Evolutionary conservation across 495 filamentous ascomycete genomes (phyloP).

Genomic region (Lophiotrema nucula): DNA sequence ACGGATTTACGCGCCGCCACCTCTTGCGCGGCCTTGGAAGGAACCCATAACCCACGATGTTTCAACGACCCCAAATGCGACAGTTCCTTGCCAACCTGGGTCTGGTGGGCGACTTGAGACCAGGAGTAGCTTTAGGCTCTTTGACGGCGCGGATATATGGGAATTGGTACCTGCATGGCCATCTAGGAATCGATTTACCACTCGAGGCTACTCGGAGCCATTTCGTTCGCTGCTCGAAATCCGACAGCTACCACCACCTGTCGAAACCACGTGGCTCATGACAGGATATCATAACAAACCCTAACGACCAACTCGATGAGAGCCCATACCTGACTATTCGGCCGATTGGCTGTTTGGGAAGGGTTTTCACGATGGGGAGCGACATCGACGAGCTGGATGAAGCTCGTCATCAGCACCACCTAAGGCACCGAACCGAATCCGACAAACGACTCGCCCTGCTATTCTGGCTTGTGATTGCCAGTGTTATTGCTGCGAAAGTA

Average conservation of each 20-base stretch:
- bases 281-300: too few species aligned
- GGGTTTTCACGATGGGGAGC: neutral
- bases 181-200: too few species aligned
- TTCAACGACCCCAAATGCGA: neutral
- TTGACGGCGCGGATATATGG: too few species aligned
- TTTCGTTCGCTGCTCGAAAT: too few species aligned
- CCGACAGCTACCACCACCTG: too few species aligned
- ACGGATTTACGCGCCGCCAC: too few species aligned
- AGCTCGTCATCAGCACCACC: slow-evolving; percentile 17
- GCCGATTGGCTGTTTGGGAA: neutral
- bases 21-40: neutral
- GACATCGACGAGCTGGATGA: slow-evolving; percentile 14
- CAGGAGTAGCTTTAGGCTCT: neutral
- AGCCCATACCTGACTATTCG: too few species aligned
- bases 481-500: neutral
- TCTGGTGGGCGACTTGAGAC: neutral
- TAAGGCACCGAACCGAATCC: slow-evolving; percentile 3
- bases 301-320: too few species aligned
- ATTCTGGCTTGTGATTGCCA: slow-evolving; percentile 9
- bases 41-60: neutral
- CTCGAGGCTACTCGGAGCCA: neutral
- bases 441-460: slow-evolving; percentile 1
- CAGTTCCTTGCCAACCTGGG: neutral
- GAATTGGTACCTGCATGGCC: too few species aligned
- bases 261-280: too few species aligned